Evolutionary conservation across 495 filamentous ascomycete species (phyloP), one percentile per base, ranked within the genome.

Genomic region (Emericellopsis terricola): DNA sequence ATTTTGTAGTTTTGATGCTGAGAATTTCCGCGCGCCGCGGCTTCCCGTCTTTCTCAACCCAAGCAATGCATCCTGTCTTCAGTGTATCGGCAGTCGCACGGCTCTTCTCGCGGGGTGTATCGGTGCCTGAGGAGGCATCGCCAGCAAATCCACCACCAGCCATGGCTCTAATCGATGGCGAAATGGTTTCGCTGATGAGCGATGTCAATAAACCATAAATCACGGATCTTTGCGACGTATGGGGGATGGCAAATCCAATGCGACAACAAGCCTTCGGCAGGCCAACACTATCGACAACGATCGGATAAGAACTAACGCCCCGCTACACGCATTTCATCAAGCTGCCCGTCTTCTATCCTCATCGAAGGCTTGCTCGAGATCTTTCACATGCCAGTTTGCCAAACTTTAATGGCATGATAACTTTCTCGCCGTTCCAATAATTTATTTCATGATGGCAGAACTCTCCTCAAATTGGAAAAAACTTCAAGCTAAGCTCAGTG

Each of bases 11-110:
- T 45, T 76, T 70, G 28, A 94, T 87, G 17, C 79, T 82, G 9
- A 97, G 56, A 38, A 97, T 94, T 53, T 94, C 89, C 33, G 89
- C 89, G 58, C 82, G 84, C 33, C 89, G 75, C 36, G 77, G 62
- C 50, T 85, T 74, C 30, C 82, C 83, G 54, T 92, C 81, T 39
- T 69, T 70, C 28, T 46, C 51, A 11, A 66, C 62, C 47, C 53
- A 53, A 24, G 59, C 60, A 36, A 65, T 59, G 41, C 60, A 71
- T 39, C 69, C 62, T 19, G 60, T 51, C 27, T 56, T 66, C 48
- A 91, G 63, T 19, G 78, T 83, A 36, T 76, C 76, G 36, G 81
- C 60, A 26, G 81, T 89, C 40, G 83, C 81, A 43, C 76, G 73
- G 34, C 81, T 76, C 47, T 72, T 86, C 53, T 83, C 52, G 24